Percentiles rank a stretch among this genome's conserved stretches.
Conservation (phyloP, 169 alveolate genomes). For the Plasmodium vivax region DNA sequence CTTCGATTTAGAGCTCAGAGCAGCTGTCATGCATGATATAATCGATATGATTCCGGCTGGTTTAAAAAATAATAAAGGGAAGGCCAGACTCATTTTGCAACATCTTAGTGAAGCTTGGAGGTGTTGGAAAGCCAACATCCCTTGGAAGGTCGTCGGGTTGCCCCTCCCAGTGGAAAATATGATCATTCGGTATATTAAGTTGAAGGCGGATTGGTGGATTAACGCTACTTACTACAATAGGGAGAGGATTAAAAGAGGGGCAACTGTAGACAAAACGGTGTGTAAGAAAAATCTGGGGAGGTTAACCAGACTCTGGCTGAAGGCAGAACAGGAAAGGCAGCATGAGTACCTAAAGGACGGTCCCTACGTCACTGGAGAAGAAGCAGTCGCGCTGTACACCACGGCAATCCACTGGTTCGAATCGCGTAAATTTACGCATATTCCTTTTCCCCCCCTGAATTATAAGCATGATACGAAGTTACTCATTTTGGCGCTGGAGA, state of each 20-base stretch:
- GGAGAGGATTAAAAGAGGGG: constrained; percentile 99
- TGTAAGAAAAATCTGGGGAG: constrained; percentile 99
- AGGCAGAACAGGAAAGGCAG: constrained; percentile 99
- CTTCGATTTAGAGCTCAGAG: constrained; percentile 99
- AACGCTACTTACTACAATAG: constrained; percentile 99
- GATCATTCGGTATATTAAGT: constrained; percentile 97
- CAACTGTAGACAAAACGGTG: constrained; percentile 99
- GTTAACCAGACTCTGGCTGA: constrained; percentile 98
- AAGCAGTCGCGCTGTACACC: constrained; percentile 99
- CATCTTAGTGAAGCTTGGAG: constrained; percentile 99
- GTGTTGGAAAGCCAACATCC: constrained; percentile 99
- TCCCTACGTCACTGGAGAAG: constrained; percentile 98
- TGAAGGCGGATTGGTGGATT: constrained; percentile 99
- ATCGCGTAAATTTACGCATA: constrained; percentile 97
- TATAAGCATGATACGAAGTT: constrained; percentile 99
- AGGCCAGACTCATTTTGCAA: constrained; percentile 98
- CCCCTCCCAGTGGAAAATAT: constrained; percentile 99
- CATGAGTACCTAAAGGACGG: constrained; percentile 99
- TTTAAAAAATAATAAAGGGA: constrained; percentile 93
- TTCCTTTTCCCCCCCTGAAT: constrained; percentile 99
- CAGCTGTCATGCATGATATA: constrained; percentile 99
- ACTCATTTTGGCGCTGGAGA: constrained; percentile 97
- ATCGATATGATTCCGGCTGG: constrained; percentile 99
- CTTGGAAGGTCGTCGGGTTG: constrained; percentile 99
- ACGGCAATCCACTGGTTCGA: constrained; percentile 99